Evolutionary conservation across 148 eudicot species (phyloP).

Genomic region (Persicaria tinctoria): DNA sequence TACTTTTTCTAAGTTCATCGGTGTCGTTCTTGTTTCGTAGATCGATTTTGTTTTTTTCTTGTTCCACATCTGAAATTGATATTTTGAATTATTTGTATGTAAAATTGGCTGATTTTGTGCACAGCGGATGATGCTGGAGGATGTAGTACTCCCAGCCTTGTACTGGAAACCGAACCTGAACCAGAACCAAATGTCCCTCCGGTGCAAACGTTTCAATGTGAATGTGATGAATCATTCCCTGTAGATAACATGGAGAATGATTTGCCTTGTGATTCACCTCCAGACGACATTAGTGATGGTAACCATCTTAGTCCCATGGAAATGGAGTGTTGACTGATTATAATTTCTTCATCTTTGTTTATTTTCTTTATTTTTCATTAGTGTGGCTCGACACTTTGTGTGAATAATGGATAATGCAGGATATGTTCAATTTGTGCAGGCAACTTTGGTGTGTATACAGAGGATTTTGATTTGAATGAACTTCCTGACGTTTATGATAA

Average conservation of each 20-base stretch:
- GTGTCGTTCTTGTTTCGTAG: background rate
- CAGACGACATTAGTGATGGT: background rate
- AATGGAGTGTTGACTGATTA: background rate
- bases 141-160: background rate
- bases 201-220: background rate
- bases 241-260: background rate
- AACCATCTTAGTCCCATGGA: background rate
- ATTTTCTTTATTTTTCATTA: background rate
- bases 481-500: conserved; percentile 15
- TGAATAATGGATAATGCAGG: background rate
- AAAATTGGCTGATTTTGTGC: background rate
- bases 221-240: background rate
- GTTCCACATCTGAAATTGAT: background rate
- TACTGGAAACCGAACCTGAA: background rate
- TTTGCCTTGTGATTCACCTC: background rate
- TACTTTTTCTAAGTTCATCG: background rate
- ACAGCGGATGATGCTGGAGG: background rate
- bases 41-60: background rate
- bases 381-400: background rate
- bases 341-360: background rate
- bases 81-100: background rate
- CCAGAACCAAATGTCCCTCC: background rate
- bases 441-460: conserved; percentile 14
- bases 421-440: conserved; percentile 13
- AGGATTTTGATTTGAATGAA: conserved; percentile 22